Percentiles rank a stretch among this genome's conserved stretches.
phyloP scores from a whole-genome alignment of 2,329 filamentous ascomycete species.

The Daldinia sp. region DNA sequence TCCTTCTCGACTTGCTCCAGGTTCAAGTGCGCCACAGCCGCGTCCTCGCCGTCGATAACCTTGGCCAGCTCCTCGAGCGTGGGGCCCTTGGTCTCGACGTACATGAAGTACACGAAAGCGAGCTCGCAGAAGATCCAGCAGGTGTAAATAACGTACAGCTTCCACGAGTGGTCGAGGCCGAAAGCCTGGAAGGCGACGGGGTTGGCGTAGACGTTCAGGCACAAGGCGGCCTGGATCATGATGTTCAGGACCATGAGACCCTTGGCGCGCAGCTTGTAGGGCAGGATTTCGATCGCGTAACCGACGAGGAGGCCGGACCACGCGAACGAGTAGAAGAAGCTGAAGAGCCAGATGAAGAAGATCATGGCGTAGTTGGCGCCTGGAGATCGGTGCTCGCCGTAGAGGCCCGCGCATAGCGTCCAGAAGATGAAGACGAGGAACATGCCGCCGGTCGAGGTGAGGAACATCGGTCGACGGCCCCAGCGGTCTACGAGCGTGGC shows the following conservation, averaged over 20 bases:
- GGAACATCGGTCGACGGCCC: slow-evolving; percentile 65
- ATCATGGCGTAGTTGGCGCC: slow-evolving; percentile 54
- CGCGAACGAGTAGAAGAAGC: slow-evolving; percentile 61
- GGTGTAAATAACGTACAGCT: slow-evolving; percentile 65
- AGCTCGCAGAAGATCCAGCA: slow-evolving; percentile 65
- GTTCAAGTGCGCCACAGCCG: slow-evolving; percentile 57
- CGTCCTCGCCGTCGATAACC: slow-evolving; percentile 70
- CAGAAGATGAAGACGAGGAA: slow-evolving; percentile 60
- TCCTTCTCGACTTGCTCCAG: slow-evolving; percentile 57
- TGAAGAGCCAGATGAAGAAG: slow-evolving; percentile 60
- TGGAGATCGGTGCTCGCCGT: slow-evolving; percentile 50
- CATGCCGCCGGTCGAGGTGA: slow-evolving; percentile 55
- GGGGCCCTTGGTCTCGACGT: slow-evolving; percentile 68
- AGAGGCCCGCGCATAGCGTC: slow-evolving; percentile 57
- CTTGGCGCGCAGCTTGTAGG: slow-evolving; percentile 61
- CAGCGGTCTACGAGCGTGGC: slow-evolving; percentile 63
- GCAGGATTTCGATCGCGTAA: slow-evolving; percentile 61
- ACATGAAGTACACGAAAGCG: slow-evolving; percentile 63
- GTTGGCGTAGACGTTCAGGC: slow-evolving; percentile 64
- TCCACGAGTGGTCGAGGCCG: slow-evolving; percentile 54
- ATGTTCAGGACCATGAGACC: slow-evolving; percentile 65
- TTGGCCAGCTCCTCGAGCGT: slow-evolving; percentile 73
- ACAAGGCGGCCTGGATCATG: slow-evolving; percentile 61
- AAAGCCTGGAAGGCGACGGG: slow-evolving; percentile 61
- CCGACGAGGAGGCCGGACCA: slow-evolving; percentile 66